Conservation (phyloP, 2,329 filamentous ascomycete genomes). For the Paraphaeosphaeria minitans region DNA sequence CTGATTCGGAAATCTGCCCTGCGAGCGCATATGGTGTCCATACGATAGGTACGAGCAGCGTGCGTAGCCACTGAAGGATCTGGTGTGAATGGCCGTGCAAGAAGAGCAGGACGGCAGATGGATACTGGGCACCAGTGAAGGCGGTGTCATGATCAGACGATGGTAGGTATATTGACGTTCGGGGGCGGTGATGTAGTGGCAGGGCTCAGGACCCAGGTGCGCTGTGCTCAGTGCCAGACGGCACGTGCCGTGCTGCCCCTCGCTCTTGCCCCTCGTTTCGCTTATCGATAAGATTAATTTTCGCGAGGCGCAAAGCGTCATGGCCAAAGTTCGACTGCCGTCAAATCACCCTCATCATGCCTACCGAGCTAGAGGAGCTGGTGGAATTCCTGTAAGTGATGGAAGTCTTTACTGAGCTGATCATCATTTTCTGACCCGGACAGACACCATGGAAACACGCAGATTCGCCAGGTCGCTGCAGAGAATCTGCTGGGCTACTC, state of each 20-base stretch:
- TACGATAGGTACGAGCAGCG: not conserved
- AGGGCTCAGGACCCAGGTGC: too few species aligned
- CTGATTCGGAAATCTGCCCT: conserved; percentile 5
- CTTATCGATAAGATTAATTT: conserved; percentile 45
- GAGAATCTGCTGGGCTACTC: conserved; percentile 87
- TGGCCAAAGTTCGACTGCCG: conserved; percentile 20
- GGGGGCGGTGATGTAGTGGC: not conserved
- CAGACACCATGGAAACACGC: conserved; percentile 79
- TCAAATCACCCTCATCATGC: conserved; percentile 44
- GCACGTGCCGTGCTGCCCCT: not conserved
- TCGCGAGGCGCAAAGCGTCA: conserved; percentile 34
- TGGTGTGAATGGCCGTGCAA: not conserved
- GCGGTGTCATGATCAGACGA: too few species aligned
- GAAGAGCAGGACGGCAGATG: not conserved
- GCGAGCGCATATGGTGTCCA: not conserved
- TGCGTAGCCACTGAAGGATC: not conserved
- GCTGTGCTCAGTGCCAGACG: not conserved
- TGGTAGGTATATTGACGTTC: too few species aligned
- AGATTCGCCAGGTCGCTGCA: conserved; percentile 83
- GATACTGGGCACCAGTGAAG: not conserved
- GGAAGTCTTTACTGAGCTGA: conserved; percentile 10
- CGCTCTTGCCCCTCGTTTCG: conserved; percentile 3
- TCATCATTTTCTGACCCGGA: not conserved
- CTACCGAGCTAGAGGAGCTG: conserved; percentile 58
- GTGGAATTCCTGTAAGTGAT: conserved; percentile 8